These are phyloP conservation scores for Pythium vanterpoolii DNA, from an alignment of 352 stramenopile species.

Conservation along the genomic window DNA sequence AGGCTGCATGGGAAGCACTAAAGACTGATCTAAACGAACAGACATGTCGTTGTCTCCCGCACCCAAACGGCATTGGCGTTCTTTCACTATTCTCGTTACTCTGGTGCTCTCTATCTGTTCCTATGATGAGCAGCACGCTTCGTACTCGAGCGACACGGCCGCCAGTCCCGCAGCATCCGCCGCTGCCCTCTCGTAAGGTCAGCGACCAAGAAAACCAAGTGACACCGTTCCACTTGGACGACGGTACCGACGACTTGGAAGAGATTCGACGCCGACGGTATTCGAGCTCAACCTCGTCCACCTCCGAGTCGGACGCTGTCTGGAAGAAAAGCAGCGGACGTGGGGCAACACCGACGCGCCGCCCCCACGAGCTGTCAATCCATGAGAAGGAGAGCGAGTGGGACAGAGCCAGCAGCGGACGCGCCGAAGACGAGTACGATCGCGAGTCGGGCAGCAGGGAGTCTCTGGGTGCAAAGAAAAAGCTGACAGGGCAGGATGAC, in stretches of 20 bases:
- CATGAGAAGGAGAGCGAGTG: conserved; percentile 34
- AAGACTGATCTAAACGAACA: too few species aligned
- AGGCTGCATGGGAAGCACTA: too few species aligned
- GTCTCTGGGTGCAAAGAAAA: neutral
- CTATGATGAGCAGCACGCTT: neutral
- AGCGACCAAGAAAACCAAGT: conserved; percentile 46
- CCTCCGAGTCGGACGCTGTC: conserved; percentile 10
- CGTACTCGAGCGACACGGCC: neutral
- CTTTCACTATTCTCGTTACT: too few species aligned
- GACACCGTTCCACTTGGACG: conserved; percentile 50
- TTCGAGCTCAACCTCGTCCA: conserved; percentile 27
- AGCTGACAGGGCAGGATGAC: neutral
- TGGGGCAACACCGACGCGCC: neutral
- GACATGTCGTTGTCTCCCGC: too few species aligned
- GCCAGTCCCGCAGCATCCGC: neutral
- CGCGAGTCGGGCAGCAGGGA: conserved; percentile 11
- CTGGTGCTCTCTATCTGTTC: too few species aligned
- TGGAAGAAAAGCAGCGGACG: neutral
- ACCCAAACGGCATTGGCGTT: too few species aligned
- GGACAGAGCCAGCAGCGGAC: conserved; percentile 28
- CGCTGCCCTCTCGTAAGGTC: neutral
- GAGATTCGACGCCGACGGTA: conserved; percentile 35
- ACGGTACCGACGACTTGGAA: conserved; percentile 38
- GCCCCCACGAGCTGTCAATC: neutral
- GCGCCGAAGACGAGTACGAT: conserved; percentile 20